phyloP scores from a whole-genome alignment of 2,329 filamentous ascomycete species.

The Sclerotiophoma versabilis region DNA sequence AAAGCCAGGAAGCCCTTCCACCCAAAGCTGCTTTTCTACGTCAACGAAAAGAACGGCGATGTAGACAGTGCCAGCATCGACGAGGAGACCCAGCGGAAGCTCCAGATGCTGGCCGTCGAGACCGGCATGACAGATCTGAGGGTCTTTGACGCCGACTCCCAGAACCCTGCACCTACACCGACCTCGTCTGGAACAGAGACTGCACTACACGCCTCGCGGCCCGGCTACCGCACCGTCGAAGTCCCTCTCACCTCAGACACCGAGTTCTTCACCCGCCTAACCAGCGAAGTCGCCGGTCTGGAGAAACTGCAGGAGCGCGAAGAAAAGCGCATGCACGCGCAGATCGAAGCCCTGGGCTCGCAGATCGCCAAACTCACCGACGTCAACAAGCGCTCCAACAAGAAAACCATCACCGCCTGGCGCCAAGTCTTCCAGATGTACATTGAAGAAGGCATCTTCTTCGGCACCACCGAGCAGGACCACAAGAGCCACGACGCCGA shows the following conservation, averaged over 20 bases:
- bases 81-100: slow-evolving; percentile 67
- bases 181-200: neutral
- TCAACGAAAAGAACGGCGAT: slow-evolving; percentile 71
- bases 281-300: slow-evolving; percentile 72
- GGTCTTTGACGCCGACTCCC: slow-evolving; percentile 32
- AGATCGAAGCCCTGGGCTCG: slow-evolving; percentile 70
- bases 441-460: slow-evolving; percentile 80
- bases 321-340: slow-evolving; percentile 65
- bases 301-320: slow-evolving; percentile 73
- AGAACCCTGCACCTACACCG: slow-evolving; percentile 2
- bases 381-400: slow-evolving; percentile 67
- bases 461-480: slow-evolving; percentile 76
- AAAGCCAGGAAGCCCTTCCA: slow-evolving; percentile 55
- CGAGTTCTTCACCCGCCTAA: slow-evolving; percentile 80
- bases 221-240: slow-evolving; percentile 63
- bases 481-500: slow-evolving; percentile 71
- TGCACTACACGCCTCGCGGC: slow-evolving; percentile 15
- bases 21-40: slow-evolving; percentile 73
- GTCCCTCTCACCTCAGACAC: slow-evolving; percentile 78
- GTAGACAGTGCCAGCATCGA: slow-evolving; percentile 73
- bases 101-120: slow-evolving; percentile 66
- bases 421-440: slow-evolving; percentile 83
- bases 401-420: slow-evolving; percentile 75
- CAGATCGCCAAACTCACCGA: slow-evolving; percentile 70
- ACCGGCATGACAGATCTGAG: slow-evolving; percentile 52